phyloP scores from a whole-genome alignment of 2,329 filamentous ascomycete species.

The Aspergillus hortae region DNA sequence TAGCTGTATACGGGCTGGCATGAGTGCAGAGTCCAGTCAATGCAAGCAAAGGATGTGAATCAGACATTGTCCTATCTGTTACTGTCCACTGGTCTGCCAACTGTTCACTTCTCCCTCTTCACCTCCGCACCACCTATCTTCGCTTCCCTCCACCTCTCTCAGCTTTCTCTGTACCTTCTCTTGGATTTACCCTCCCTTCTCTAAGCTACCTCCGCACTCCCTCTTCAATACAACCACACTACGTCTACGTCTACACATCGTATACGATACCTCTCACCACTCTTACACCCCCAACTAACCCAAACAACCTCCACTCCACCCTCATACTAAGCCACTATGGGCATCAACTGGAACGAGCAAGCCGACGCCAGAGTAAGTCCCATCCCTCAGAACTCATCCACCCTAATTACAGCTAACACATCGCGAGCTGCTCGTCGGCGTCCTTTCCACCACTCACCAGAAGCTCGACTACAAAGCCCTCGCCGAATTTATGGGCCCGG shows the following conservation, averaged over 20 bases:
- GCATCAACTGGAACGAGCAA: constrained; percentile 26
- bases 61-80: background rate
- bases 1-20: too few species aligned
- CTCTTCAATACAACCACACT: too few species aligned
- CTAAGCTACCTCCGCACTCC: background rate
- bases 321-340: constrained; percentile 22
- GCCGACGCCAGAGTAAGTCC: constrained; percentile 26
- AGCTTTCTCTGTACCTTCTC: background rate
- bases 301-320: background rate
- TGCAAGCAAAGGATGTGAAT: too few species aligned
- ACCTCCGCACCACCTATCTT: background rate
- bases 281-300: background rate
- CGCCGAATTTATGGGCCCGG: constrained; percentile 21
- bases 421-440: constrained; percentile 20
- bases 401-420: background rate
- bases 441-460: constrained; percentile 13
- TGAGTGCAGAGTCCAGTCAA: too few species aligned
- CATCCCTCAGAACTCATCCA: background rate
- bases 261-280: background rate
- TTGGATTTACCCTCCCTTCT: background rate
- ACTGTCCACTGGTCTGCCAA: background rate
- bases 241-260: background rate
- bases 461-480: constrained; percentile 19
- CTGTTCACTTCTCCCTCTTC: background rate
- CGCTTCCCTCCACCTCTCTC: background rate